These are phyloP conservation scores for Daldinia decipiens DNA, from an alignment of 495 filamentous ascomycete genomes.

Conservation along the genomic window DNA sequence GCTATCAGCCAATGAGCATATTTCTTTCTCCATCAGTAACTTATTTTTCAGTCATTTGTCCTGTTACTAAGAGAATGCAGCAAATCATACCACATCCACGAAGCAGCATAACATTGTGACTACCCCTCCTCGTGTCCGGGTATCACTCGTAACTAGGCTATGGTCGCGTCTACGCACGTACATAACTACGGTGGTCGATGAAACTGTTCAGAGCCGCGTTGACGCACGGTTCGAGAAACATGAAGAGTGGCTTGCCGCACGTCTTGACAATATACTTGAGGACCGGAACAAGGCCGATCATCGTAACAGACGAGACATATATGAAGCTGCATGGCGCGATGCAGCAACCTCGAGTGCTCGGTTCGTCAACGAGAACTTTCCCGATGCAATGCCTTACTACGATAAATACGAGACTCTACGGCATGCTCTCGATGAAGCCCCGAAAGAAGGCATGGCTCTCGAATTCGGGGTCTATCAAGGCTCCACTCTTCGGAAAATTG, in stretches of 20 bases:
- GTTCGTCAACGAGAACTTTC: not conserved
- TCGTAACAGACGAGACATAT: slow-evolving; percentile 6
- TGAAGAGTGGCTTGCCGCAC: not conserved
- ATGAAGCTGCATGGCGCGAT: not conserved
- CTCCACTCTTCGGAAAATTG: not conserved
- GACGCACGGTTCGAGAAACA: not conserved
- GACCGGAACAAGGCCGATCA: not conserved
- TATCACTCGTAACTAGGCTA: not conserved
- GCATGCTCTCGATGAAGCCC: not conserved
- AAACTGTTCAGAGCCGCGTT: not conserved
- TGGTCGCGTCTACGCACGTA: not conserved
- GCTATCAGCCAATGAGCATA: not conserved
- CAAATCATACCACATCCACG: not conserved
- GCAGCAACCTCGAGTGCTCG: slow-evolving; percentile 1
- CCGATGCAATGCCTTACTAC: not conserved
- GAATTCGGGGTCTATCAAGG: not conserved
- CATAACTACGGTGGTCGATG: not conserved
- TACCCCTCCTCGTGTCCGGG: not conserved
- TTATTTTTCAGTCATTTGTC: not conserved
- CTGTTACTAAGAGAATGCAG: not conserved
- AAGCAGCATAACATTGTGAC: not conserved
- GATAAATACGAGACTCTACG: not conserved
- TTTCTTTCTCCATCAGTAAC: not conserved
- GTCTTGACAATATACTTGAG: not conserved
- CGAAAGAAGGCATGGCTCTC: not conserved